These are phyloP conservation scores for Botrytis paeoniae DNA, from an alignment of 2,329 filamentous ascomycete species.

Conservation along the genomic window DNA sequence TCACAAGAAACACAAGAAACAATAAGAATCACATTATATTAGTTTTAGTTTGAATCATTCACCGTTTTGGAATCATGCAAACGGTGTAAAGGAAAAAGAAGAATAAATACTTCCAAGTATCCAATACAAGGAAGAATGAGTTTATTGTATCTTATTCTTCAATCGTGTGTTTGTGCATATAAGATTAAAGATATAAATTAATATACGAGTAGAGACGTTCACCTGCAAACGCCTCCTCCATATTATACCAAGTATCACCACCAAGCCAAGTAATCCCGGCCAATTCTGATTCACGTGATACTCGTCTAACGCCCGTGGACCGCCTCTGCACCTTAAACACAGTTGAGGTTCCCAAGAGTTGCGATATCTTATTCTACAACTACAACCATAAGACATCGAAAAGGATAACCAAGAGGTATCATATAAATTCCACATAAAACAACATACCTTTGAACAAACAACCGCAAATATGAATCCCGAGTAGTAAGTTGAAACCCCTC, in stretches of 20 bases:
- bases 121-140: background rate
- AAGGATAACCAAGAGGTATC: constrained; percentile 10
- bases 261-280: background rate
- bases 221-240: background rate
- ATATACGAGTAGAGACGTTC: background rate
- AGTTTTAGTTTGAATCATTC: background rate
- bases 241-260: background rate
- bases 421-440: background rate
- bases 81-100: background rate
- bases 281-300: constrained; percentile 10
- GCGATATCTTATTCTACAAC: constrained; percentile 17
- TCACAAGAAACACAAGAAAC: background rate
- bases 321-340: constrained; percentile 21
- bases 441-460: background rate
- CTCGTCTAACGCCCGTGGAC: constrained; percentile 21
- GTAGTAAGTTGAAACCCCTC: constrained; percentile 62
- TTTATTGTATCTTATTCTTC: background rate
- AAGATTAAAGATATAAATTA: background rate
- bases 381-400: constrained; percentile 12
- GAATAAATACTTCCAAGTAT: background rate
- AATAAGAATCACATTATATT: constrained; percentile 1
- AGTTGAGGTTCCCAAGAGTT: constrained; percentile 16
- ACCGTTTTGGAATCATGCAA: background rate
- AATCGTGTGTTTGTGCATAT: background rate
- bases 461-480: constrained; percentile 77